These are phyloP conservation scores for Didymella segeticola DNA, from an alignment of 2,329 filamentous ascomycete species.

Conservation along the genomic window DNA sequence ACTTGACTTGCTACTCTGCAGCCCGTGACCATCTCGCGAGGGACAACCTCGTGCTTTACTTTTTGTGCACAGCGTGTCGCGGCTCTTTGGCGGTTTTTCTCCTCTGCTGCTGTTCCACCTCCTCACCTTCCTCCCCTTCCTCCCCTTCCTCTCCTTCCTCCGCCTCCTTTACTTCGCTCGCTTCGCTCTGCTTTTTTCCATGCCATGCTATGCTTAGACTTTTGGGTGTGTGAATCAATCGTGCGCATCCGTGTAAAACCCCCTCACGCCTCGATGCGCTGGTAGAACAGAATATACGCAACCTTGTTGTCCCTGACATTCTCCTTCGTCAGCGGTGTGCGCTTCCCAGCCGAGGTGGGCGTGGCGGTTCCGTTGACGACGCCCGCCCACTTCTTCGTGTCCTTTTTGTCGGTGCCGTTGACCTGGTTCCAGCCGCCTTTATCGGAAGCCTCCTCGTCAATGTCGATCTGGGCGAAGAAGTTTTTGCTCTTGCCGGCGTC, in stretches of 20 bases:
- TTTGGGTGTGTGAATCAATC: constrained; percentile 16
- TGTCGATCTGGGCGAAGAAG: constrained; percentile 70
- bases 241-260: constrained; percentile 6
- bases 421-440: constrained; percentile 86
- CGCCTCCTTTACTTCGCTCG: no score
- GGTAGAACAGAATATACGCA: constrained; percentile 95
- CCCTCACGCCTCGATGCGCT: constrained; percentile 64
- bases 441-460: constrained; percentile 69
- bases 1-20: no score
- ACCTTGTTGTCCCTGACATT: constrained; percentile 91
- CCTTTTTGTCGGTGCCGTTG: constrained; percentile 63
- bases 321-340: constrained; percentile 60
- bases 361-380: constrained; percentile 69
- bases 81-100: constrained; percentile 13
- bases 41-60: no score
- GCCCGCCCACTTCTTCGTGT: constrained; percentile 72
- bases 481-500: constrained; percentile 65
- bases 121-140: constrained; percentile 10
- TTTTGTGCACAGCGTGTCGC: no score
- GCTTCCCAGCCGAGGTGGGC: constrained; percentile 57
- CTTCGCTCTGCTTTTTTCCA: no score
- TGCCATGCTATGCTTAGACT: constrained; percentile 17
- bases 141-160: constrained; percentile 11
- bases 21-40: no score
- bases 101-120: constrained; percentile 1